Percentiles rank a stretch among this genome's conserved stretches.
phyloP scores from a whole-genome alignment of 1,284 basidiomycete genomes.

The Lentinus polychrous region DNA sequence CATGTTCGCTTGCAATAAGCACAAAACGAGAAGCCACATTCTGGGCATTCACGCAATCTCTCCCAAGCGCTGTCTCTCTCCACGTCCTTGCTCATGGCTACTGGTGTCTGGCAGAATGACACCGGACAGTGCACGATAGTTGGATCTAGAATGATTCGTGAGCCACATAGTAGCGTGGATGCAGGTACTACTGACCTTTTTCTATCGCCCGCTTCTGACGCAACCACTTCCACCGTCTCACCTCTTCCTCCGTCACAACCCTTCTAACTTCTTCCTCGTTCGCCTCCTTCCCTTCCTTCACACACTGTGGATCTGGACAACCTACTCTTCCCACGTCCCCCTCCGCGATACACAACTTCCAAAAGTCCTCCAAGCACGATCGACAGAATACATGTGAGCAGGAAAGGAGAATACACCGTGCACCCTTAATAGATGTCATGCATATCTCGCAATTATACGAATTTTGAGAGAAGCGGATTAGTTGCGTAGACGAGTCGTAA shows the following conservation, averaged over 20 bases:
- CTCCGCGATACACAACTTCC: constrained; percentile 67
- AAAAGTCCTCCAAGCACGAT: constrained; percentile 65
- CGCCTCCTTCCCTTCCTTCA: constrained; percentile 61
- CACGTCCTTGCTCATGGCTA: constrained; percentile 41
- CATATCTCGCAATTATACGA: constrained; percentile 68
- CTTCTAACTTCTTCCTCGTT: constrained; percentile 64
- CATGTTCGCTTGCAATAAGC: constrained; percentile 69
- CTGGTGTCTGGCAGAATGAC: constrained; percentile 62
- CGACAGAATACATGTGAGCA: constrained; percentile 74
- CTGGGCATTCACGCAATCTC: constrained; percentile 57
- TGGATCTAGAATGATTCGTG: constrained; percentile 52
- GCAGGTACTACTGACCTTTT: constrained; percentile 38
- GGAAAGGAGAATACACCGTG: constrained; percentile 54
- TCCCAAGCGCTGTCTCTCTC: constrained; percentile 59
- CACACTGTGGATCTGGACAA: constrained; percentile 68
- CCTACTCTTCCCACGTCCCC: constrained; percentile 63
- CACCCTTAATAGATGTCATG: constrained; percentile 61
- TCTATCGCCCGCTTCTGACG: constrained; percentile 62
- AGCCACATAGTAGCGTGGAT: neutral
- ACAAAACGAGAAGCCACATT: constrained; percentile 68
- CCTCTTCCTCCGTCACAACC: constrained; percentile 54
- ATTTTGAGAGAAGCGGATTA: constrained; percentile 47
- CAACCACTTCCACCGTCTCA: constrained; percentile 69
- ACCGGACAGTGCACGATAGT: constrained; percentile 71
- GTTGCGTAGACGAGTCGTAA: constrained; percentile 40